Base-by-base conservation (phyloP, 805 yeast genomes). In the Metschnikowia dekortorum region DNA sequence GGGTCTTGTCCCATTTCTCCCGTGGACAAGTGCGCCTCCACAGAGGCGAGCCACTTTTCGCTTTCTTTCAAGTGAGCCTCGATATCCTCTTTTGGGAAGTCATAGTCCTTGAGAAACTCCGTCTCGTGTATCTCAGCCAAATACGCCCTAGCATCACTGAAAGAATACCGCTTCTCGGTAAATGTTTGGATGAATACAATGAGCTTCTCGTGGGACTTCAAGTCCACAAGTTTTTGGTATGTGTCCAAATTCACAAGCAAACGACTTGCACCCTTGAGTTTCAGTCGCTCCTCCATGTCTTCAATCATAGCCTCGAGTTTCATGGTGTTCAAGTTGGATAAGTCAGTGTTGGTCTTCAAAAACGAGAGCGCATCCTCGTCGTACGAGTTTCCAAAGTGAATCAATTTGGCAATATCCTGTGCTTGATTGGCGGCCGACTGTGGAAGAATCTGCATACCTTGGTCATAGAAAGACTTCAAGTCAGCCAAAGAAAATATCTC, bases 381-480 rank as follows among this genome's bases (percentile, higher is more conserved):
- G 39, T 67, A 62, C 6, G 29, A 41, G 14, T 62, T 56, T 37
- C 76, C 72, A 6, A 55, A 51, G 11, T 44, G 49, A 37, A 71
- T 55, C 44, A 65, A 62, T 8, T 47, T 18, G 37, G 63, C 64
- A 3, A 69, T 55, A 6, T 51, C 48, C n/a, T 53, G 39, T 30
- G 68, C 50, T 68, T 31, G 66, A 56, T 79, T 63, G 16, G 69
- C 49, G 26, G 72, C 73, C 10, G 71, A 61, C 5, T 38, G 40
- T 1, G 69, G 62, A 34, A 74, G 58, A 4, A 67, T 55, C 22
- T 57, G 47, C 16, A 61, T 38, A 4, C 76, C 77, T 10, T 54
- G 53, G 1, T 58, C 53, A 32, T 62, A 64, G 45, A 72, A 70
- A 1, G 49, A 51, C 41, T 53, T 52, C 38, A 74, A 55, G 45